Percentiles rank a stretch among this genome's conserved stretches.
Conservation (phyloP, 805 yeast species). For the Candida golubevii region DNA sequence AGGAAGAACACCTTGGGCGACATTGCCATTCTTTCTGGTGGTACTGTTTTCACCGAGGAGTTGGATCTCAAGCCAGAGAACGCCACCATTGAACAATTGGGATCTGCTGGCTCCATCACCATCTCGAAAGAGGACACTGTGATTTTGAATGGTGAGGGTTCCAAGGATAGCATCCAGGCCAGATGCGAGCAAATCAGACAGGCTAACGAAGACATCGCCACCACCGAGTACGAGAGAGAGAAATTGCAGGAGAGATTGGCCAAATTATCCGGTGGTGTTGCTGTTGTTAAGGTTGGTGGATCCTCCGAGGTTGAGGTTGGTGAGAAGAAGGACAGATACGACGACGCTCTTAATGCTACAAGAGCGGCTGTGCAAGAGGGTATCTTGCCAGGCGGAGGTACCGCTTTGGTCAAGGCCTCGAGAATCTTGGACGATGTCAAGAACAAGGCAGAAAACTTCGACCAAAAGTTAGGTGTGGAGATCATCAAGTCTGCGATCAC, state of each 20-base stretch:
- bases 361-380: conserved; percentile 99
- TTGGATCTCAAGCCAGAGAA: conserved; percentile 93
- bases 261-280: conserved; percentile 96
- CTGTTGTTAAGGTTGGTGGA: conserved; percentile 97
- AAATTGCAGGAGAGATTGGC: conserved; percentile 97
- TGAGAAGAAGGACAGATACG: conserved; percentile 98
- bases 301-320: conserved; percentile 96
- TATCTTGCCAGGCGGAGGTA: conserved; percentile 99
- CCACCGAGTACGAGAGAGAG: conserved; percentile 91
- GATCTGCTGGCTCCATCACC: conserved; percentile 87
- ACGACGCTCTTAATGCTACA: conserved; percentile 97
- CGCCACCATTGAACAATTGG: conserved; percentile 85
- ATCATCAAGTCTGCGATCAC: conserved; percentile 89
- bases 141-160: conserved; percentile 87
- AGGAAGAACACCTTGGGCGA: conserved; percentile 95
- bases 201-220: conserved; percentile 66
- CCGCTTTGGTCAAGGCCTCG: conserved; percentile 92
- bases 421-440: conserved; percentile 64
- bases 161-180: conserved; percentile 70
- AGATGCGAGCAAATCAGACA: conserved; percentile 94
- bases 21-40: conserved; percentile 91
- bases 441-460: conserved; percentile 73
- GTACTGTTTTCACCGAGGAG: conserved; percentile 89
- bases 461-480: conserved; percentile 93
- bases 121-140: conserved; percentile 96